Conservation (phyloP, 768 basidiomycete species). For the Cystofilobasidium bisporidii region DNA sequence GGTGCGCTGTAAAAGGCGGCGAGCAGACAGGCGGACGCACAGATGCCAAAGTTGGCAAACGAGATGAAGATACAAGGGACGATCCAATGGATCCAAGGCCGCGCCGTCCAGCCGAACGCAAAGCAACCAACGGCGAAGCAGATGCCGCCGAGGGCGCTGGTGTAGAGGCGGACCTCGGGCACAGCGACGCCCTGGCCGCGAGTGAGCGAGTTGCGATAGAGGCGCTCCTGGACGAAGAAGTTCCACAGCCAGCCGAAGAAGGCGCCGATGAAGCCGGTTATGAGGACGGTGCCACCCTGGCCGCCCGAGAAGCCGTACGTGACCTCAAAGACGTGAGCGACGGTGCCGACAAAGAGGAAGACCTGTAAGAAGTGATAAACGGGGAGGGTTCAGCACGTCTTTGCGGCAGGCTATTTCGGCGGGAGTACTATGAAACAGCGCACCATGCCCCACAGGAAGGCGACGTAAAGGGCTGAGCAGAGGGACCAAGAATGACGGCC, state of each 20-base stretch:
- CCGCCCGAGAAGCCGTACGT: slow-evolving; percentile 21
- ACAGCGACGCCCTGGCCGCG: slow-evolving; percentile 29
- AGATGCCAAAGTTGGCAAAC: slow-evolving; percentile 31
- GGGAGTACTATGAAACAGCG: not conserved
- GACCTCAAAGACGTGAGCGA: slow-evolving; percentile 28
- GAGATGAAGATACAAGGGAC: slow-evolving; percentile 33
- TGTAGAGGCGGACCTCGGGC: slow-evolving; percentile 32
- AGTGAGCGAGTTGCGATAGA: slow-evolving; percentile 24
- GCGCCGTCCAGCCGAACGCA: slow-evolving; percentile 36
- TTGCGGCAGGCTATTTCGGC: too few species aligned
- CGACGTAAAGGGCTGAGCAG: slow-evolving; percentile 31
- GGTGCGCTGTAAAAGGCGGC: slow-evolving; percentile 24
- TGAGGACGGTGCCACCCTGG: slow-evolving; percentile 29
- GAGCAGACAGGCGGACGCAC: slow-evolving; percentile 25
- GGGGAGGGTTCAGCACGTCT: slow-evolving; percentile 30
- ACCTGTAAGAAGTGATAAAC: slow-evolving; percentile 29
- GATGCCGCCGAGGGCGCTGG: slow-evolving; percentile 32
- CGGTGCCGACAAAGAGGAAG: slow-evolving; percentile 23
- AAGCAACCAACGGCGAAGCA: slow-evolving; percentile 34
- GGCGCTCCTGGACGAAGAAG: slow-evolving; percentile 28
- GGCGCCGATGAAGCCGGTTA: slow-evolving; percentile 35
- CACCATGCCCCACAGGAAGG: slow-evolving; percentile 36
- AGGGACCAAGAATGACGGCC: too few species aligned
- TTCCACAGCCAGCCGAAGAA: slow-evolving; percentile 32
- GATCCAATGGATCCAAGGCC: slow-evolving; percentile 32